Evolutionary conservation across 495 filamentous ascomycete genomes (phyloP).

Genomic region (Lasiosphaeriaceae sp.): DNA sequence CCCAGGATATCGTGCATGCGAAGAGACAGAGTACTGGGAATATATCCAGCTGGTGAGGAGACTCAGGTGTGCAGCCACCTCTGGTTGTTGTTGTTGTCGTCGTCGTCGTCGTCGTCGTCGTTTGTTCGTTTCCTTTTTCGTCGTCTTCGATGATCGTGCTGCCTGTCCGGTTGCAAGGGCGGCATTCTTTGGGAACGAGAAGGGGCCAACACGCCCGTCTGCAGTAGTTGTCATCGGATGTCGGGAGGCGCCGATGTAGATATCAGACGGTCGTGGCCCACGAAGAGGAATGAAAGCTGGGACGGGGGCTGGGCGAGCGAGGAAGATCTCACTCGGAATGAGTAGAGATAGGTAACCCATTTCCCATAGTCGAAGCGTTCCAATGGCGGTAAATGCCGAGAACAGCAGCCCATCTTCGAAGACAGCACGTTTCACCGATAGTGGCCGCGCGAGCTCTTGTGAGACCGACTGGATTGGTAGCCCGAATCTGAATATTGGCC

Average conservation of each 20-base stretch:
- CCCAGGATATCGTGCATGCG: neutral
- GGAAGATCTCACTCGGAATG: conserved; percentile 41
- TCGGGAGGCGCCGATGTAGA: conserved; percentile 40
- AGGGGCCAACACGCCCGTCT: neutral
- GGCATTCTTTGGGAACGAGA: conserved; percentile 23
- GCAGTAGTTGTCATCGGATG: conserved; percentile 12
- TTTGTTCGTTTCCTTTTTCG: too few relatives aligned
- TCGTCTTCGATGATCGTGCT: conserved; percentile 29
- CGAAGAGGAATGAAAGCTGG: conserved; percentile 45
- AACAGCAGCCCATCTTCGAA: conserved; percentile 49
- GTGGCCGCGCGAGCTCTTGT: conserved; percentile 36
- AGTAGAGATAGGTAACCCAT: conserved; percentile 49
- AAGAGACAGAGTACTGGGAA: neutral
- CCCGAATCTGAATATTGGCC: conserved; percentile 49
- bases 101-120: neutral
- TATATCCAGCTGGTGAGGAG: neutral
- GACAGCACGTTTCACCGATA: conserved; percentile 52
- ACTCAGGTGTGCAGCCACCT: neutral
- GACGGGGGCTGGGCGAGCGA: conserved; percentile 41
- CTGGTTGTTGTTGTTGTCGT: neutral
- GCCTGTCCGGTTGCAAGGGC: conserved; percentile 17
- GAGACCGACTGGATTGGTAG: conserved; percentile 44
- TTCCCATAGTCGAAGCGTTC: conserved; percentile 40
- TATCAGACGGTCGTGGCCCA: conserved; percentile 44
- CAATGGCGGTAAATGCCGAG: conserved; percentile 43